Conservation (phyloP, 768 basidiomycete species). For the Coprinopsis marcescibilis region DNA sequence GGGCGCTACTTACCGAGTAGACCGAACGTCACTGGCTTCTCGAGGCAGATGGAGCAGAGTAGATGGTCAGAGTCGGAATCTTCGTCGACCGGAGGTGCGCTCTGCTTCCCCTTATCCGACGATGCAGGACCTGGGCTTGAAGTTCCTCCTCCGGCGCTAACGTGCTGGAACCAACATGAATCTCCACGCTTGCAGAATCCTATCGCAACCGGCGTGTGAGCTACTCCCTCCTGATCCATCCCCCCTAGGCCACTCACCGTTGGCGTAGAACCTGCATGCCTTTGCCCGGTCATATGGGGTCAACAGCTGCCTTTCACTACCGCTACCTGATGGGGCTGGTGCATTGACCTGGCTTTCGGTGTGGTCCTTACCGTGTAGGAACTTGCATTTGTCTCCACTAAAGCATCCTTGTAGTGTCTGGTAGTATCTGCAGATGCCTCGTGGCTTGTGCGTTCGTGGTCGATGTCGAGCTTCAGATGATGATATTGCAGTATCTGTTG, state of each 20-base stretch:
- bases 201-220: conserved; percentile 19
- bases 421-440: conserved; percentile 70
- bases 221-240: neutral
- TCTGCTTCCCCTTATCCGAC: conserved; percentile 10
- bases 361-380: conserved; percentile 49
- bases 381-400: conserved; percentile 66
- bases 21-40: conserved; percentile 64
- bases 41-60: conserved; percentile 67
- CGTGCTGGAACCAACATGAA: conserved; percentile 73
- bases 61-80: conserved; percentile 28
- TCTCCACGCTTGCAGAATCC: conserved; percentile 70
- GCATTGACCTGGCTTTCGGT: conserved; percentile 11
- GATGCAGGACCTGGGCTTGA: no score
- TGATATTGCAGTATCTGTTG: no score
- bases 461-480: conserved; percentile 27
- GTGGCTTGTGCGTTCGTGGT: conserved; percentile 62
- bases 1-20: conserved; percentile 45
- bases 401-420: conserved; percentile 61
- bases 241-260: conserved; percentile 33
- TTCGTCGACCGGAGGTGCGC: conserved; percentile 28
- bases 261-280: conserved; percentile 58
- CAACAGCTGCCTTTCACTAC: conserved; percentile 21
- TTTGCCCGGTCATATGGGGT: conserved; percentile 72
- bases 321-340: neutral
- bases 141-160: conserved; percentile 21